These are phyloP conservation scores for Annulohypoxylon truncatum DNA, from an alignment of 2,329 filamentous ascomycete genomes.

Conservation along the genomic window DNA sequence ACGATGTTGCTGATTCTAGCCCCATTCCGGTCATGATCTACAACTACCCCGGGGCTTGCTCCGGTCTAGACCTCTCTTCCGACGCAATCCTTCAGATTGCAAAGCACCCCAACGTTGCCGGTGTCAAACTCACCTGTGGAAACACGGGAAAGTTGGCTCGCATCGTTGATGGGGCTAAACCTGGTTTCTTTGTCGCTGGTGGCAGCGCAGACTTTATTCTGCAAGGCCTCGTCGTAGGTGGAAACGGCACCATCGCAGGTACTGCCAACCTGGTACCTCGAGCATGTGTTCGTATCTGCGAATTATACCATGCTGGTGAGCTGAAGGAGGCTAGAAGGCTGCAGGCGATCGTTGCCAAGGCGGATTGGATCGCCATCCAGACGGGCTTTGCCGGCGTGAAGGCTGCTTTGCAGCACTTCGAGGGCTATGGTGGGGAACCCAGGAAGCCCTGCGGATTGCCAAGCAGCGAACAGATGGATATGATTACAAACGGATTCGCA, in stretches of 20 bases:
- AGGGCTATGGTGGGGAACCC: conserved; percentile 55
- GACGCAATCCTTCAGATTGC: conserved; percentile 66
- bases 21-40: conserved; percentile 72
- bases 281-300: conserved; percentile 70
- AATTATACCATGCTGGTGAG: conserved; percentile 69
- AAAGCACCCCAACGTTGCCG: conserved; percentile 67
- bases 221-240: conserved; percentile 76
- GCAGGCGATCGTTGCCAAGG: conserved; percentile 58
- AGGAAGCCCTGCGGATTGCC: conserved; percentile 54
- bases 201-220: conserved; percentile 80
- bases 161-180: conserved; percentile 40
- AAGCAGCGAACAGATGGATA: conserved; percentile 49
- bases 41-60: conserved; percentile 70
- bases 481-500: conserved; percentile 53
- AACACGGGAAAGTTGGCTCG: conserved; percentile 70
- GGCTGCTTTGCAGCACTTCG: conserved; percentile 57
- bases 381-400: conserved; percentile 63
- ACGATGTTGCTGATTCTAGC: conserved; percentile 66
- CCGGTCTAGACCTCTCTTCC: conserved; percentile 68
- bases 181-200: conserved; percentile 74
- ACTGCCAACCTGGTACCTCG: conserved; percentile 77
- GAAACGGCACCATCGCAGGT: conserved; percentile 78
- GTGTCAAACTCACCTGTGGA: conserved; percentile 72
- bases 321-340: conserved; percentile 49
- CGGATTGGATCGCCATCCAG: conserved; percentile 60